A percentile compares a stretch with the other conserved stretches of the same genome.
Conservation (phyloP, 768 basidiomycete genomes). For the Podaxis sp. region DNA sequence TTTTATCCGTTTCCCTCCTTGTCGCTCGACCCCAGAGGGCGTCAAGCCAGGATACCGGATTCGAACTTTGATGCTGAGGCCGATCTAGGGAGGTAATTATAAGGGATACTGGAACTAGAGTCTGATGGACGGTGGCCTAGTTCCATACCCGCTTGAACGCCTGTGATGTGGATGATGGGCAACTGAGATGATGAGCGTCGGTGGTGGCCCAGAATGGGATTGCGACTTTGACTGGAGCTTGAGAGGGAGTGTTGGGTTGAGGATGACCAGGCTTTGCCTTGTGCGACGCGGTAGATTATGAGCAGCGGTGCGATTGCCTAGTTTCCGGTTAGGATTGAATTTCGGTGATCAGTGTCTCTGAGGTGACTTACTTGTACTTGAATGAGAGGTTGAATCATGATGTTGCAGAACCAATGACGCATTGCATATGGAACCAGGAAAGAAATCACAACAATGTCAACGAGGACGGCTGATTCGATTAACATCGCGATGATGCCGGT, state of each 20-base stretch:
- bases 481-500: slow-evolving; percentile 6
- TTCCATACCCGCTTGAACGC: background rate
- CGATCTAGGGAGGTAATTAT: background rate
- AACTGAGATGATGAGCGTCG: background rate
- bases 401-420: slow-evolving; percentile 10
- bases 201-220: background rate
- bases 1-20: background rate
- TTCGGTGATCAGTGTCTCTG: background rate
- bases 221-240: background rate
- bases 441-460: background rate
- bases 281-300: slow-evolving; percentile 20
- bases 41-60: background rate
- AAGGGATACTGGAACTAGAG: background rate
- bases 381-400: slow-evolving; percentile 6
- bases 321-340: background rate
- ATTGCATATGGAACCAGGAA: slow-evolving; percentile 8
- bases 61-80: background rate
- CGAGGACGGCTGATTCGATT: slow-evolving; percentile 7
- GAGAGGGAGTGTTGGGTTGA: background rate
- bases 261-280: slow-evolving; percentile 18
- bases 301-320: slow-evolving; percentile 20
- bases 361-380: slow-evolving; percentile 4
- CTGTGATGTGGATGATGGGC: background rate
- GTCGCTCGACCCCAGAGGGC: background rate
- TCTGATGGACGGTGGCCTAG: background rate